Conservation (phyloP, 257 asterid species). For the Ilex aquifolium region DNA sequence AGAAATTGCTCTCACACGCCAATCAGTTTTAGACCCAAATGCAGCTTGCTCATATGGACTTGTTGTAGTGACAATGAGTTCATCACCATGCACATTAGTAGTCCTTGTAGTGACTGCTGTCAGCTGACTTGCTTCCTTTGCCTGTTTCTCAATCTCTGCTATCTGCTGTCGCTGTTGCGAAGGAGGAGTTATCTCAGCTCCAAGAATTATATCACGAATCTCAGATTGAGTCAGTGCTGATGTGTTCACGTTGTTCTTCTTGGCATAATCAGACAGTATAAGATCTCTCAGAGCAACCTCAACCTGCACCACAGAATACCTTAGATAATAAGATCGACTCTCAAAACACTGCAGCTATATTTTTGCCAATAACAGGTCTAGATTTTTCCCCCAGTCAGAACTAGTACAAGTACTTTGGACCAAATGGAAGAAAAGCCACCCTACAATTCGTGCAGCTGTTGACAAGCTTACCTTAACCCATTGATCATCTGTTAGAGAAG, state of each 20-base stretch:
- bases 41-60: conserved; percentile 96
- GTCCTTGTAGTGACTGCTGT: conserved; percentile 97
- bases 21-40: conserved; percentile 87
- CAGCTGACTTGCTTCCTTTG: conserved; percentile 90
- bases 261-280: conserved; percentile 94
- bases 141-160: conserved; percentile 98
- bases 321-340: too few relatives aligned
- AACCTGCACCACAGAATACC: conserved; percentile 44
- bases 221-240: conserved; percentile 93
- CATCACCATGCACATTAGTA: conserved; percentile 92
- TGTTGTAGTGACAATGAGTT: conserved; percentile 82
- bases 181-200: conserved; percentile 98
- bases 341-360: too few relatives aligned
- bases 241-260: conserved; percentile 96
- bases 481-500: conserved; percentile 87
- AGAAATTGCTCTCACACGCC: conserved; percentile 99
- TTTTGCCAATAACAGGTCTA: too few relatives aligned
- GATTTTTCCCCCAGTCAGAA: too few relatives aligned
- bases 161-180: conserved; percentile 97
- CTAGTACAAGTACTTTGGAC: neutral
- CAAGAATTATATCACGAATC: conserved; percentile 97
- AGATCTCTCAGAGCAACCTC: conserved; percentile 96
- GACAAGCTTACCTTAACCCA: conserved; percentile 80
- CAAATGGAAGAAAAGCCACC: neutral
- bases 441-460: neutral